A percentile compares a stretch with the other conserved stretches of the same genome.
Conservation (phyloP, 495 filamentous ascomycete species). For the Xylaria venustula region DNA sequence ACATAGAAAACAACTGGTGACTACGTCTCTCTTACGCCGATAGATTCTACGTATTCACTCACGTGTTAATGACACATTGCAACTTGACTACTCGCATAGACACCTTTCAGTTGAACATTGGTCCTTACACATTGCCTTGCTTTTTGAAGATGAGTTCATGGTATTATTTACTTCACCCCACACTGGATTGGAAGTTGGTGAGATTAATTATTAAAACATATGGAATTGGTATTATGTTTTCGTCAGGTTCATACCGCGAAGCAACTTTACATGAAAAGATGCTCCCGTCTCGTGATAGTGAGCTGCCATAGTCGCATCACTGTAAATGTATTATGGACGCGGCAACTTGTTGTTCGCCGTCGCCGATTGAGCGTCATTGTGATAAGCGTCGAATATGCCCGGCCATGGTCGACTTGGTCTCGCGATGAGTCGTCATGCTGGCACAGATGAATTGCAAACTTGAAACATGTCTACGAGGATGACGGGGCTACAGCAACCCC, state of each 20-base stretch:
- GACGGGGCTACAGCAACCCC: constrained; percentile 8
- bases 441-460: neutral
- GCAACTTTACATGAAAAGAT: constrained; percentile 1
- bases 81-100: no score
- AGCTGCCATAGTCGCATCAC: constrained; percentile 4
- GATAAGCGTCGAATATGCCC: neutral
- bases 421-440: neutral
- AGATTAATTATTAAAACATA: constrained; percentile 1
- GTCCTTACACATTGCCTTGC: no score
- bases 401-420: neutral
- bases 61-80: no score
- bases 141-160: no score
- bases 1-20: no score
- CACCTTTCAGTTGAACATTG: no score
- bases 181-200: neutral
- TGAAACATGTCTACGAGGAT: neutral
- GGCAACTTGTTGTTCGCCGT: neutral
- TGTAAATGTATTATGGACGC: neutral
- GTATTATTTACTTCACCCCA: neutral
- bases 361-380: neutral
- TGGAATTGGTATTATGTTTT: constrained; percentile 19
- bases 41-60: no score
- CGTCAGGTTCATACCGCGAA: constrained; percentile 22
- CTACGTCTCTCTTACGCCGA: no score
- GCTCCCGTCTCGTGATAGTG: constrained; percentile 8